Conservation (phyloP, 345 rosid genomes). For the Salix viminalis region DNA sequence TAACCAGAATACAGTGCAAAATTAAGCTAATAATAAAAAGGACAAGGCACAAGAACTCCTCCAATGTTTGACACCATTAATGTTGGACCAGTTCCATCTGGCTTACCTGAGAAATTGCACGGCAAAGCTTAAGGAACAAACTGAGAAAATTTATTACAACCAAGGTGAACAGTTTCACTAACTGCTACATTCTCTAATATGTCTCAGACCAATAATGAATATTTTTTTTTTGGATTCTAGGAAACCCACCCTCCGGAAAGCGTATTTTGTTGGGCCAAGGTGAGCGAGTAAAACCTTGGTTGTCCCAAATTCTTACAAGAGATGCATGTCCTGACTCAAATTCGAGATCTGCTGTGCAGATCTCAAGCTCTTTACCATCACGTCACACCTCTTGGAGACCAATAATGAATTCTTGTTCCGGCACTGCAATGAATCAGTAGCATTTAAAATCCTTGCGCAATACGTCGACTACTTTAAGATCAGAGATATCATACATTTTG, state of each 20-base stretch:
- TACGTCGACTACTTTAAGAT: constrained; percentile 31
- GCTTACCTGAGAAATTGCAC: constrained; percentile 29
- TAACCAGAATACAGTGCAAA: not conserved
- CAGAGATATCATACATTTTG: constrained; percentile 46
- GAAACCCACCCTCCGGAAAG: too few relatives aligned
- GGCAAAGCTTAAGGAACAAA: not conserved
- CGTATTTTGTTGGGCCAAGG: too few relatives aligned
- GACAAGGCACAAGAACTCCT: constrained; percentile 31
- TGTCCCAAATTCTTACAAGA: too few relatives aligned
- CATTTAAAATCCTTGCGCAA: constrained; percentile 52
- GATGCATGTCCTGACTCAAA: fast-evolving
- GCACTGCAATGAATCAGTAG: not conserved
- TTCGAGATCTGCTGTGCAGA: fast-evolving
- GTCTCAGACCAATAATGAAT: not conserved
- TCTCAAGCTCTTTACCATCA: too few relatives aligned
- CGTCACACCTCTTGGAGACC: not conserved
- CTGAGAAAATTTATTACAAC: not conserved
- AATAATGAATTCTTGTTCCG: not conserved
- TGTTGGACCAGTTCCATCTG: constrained; percentile 28
- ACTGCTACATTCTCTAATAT: not conserved
- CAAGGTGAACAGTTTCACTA: not conserved
- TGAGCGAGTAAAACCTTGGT: too few relatives aligned
- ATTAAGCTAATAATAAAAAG: not conserved
- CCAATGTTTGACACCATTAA: constrained; percentile 30
- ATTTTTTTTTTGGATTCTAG: too few relatives aligned